Percentiles rank a stretch among this genome's conserved stretches.
Evolutionary conservation across 1,284 basidiomycete genomes (phyloP).

Genomic region (Bondarzewia mesenterica): DNA sequence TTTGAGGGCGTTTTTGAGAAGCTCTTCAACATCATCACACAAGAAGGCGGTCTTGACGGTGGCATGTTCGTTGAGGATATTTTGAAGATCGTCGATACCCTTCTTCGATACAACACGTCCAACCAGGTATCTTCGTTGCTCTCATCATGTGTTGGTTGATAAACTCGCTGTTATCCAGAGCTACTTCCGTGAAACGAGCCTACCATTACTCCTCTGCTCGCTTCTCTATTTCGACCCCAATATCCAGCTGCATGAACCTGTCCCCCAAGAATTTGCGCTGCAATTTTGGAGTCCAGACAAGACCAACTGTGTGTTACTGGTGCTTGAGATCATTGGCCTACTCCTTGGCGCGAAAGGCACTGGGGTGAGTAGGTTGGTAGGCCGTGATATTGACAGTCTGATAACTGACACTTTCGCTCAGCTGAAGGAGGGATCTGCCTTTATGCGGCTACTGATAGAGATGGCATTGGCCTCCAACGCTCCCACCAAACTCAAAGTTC

Average conservation of each 20-base stretch:
- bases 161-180: slow-evolving; percentile 48
- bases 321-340: slow-evolving; percentile 75
- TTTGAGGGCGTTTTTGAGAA: slow-evolving; percentile 98
- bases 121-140: slow-evolving; percentile 66
- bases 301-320: slow-evolving; percentile 66
- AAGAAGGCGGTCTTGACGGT: slow-evolving; percentile 89
- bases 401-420: slow-evolving; percentile 15
- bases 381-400: no score
- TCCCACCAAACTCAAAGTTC: slow-evolving; percentile 79
- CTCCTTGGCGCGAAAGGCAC: slow-evolving; percentile 67
- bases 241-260: slow-evolving; percentile 70
- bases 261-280: slow-evolving; percentile 88
- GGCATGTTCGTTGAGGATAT: slow-evolving; percentile 86
- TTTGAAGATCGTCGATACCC: slow-evolving; percentile 74
- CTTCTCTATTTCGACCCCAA: slow-evolving; percentile 88
- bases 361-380: slow-evolving; percentile 40
- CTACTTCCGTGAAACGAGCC: slow-evolving; percentile 91
- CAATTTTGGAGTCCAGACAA: slow-evolving; percentile 98
- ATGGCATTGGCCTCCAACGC: slow-evolving; percentile 88
- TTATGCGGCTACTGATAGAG: slow-evolving; percentile 82
- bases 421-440: slow-evolving; percentile 55
- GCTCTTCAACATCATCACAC: slow-evolving; percentile 81
- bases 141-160: slow-evolving; percentile 4
- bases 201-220: slow-evolving; percentile 75
- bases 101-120: slow-evolving; percentile 89